Evolutionary conservation across 2,329 filamentous ascomycete genomes (phyloP), one percentile per base, ranked within the genome.

Genomic region (Samsoniella hepiali): DNA sequence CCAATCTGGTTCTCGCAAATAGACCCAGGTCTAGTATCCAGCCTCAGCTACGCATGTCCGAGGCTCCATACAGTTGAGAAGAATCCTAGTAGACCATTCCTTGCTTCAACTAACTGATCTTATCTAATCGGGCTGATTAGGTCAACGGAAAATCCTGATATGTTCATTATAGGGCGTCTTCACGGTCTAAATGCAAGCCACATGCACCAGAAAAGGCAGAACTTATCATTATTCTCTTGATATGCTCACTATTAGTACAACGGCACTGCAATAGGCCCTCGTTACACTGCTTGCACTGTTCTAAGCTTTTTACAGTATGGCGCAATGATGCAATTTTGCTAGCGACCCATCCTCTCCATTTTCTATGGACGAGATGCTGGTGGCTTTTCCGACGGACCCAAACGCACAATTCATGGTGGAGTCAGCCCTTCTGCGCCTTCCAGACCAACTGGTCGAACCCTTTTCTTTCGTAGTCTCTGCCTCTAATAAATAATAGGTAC

Each of bases 381-480:
- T 56, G 59, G 51, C 51, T 62, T 62, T 60, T 61, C n/a, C 50
- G 22, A 62, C 40, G 59, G 22, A 56, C 32, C 51, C 59, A 49
- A 42, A 40, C 9, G 17, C 22, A 62, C 22, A n/a, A 31, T 38
- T n/a, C 15, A 3, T 32, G 42, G 50, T 62, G 50, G 59, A 62
- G 59, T 55, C 51, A n/a, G 31, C n/a, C 29, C 3, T 47, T 56
- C 22, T n/a, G 32, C 32, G 8, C 38, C 32, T 54, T 44, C 15
- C 32, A 58, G 36, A 51, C 36, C 36, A 59, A 59, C 22, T 59
- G 11, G 38, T n/a, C 6, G 47, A n/a, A 53, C 13, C 38, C 51
- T 42, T 32, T 34, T 47, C 45, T 17, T 47, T 50, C 22, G 3
- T 31, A 9, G 47, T 13, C 22, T 44, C 47, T 32, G 29, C 47